Evolutionary conservation across 768 basidiomycete species (phyloP).

Genomic region (Mycena pura): DNA sequence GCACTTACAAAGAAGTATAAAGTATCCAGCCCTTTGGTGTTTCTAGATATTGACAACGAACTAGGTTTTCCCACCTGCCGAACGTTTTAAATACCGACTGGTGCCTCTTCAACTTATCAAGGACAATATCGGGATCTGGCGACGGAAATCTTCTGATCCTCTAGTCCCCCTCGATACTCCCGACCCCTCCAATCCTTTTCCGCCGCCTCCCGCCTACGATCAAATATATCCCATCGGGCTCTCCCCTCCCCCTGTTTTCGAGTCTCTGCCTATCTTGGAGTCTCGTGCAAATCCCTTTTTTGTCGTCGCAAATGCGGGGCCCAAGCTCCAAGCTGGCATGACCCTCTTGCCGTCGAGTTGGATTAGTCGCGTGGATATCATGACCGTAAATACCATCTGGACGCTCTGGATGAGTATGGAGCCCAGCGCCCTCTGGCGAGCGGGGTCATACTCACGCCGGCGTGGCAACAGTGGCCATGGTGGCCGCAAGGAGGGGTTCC

Average conservation of each 20-base stretch:
- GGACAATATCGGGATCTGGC: conserved; percentile 8
- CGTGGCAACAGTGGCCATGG: not conserved
- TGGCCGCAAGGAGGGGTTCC: not conserved
- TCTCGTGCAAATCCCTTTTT: conserved; percentile 12
- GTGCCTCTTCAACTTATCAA: conserved; percentile 7
- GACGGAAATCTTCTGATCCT: conserved; percentile 6
- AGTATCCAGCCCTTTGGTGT: not conserved
- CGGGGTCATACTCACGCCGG: conserved; percentile 2
- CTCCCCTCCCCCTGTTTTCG: not conserved
- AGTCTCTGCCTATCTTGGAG: conserved; percentile 4
- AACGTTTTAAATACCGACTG: conserved; percentile 4
- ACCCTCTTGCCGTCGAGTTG: not conserved
- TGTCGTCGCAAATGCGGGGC: conserved; percentile 12
- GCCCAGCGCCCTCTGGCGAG: not conserved
- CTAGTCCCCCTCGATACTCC: not conserved
- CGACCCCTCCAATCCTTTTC: conserved; percentile 1
- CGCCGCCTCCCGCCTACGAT: conserved; percentile 1
- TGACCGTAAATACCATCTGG: conserved; percentile 6
- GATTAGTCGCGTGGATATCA: not conserved
- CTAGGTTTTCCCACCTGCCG: conserved; percentile 1
- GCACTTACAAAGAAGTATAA: conserved; percentile 11
- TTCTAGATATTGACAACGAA: conserved; percentile 2
- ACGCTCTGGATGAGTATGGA: conserved; percentile 3
- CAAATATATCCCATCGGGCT: conserved; percentile 9
- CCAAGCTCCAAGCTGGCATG: not conserved